These are phyloP conservation scores for Starmerella stellata DNA, from an alignment of 805 yeast genomes.

Conservation along the genomic window DNA sequence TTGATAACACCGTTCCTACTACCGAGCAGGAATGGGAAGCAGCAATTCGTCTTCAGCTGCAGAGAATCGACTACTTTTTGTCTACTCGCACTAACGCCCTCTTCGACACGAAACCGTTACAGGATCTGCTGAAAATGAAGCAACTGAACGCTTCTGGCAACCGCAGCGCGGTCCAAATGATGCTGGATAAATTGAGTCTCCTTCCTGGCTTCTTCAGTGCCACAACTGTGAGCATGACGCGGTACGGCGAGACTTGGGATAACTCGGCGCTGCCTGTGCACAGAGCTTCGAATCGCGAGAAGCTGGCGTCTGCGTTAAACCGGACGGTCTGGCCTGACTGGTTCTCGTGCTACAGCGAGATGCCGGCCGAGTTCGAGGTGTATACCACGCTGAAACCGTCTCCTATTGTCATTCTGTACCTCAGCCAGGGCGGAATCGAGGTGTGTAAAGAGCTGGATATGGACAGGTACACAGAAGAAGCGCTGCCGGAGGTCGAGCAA, in stretches of 20 bases:
- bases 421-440: slow-evolving; percentile 1
- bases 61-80: not conserved
- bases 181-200: not conserved
- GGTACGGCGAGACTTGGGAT: not conserved
- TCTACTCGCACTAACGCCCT: not conserved
- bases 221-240: no score
- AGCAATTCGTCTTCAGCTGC: not conserved
- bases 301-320: no score
- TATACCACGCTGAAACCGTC: slow-evolving; percentile 3
- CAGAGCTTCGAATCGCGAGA: not conserved
- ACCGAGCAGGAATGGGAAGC: not conserved
- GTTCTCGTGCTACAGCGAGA: not conserved
- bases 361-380: slow-evolving; percentile 1
- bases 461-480: slow-evolving; percentile 3
- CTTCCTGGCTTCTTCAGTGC: no score
- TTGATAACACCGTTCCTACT: not conserved
- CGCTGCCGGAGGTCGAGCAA: slow-evolving; percentile 1
- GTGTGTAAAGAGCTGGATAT: slow-evolving; percentile 4
- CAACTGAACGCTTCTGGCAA: not conserved
- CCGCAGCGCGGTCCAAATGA: not conserved
- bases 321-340: no score
- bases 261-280: not conserved
- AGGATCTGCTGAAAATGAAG: not conserved
- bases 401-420: slow-evolving; percentile 5
- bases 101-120: not conserved